Percentiles rank a stretch among this genome's conserved stretches.
Conservation (phyloP, 495 filamentous ascomycete species). For the Aspergillus panamensis region DNA sequence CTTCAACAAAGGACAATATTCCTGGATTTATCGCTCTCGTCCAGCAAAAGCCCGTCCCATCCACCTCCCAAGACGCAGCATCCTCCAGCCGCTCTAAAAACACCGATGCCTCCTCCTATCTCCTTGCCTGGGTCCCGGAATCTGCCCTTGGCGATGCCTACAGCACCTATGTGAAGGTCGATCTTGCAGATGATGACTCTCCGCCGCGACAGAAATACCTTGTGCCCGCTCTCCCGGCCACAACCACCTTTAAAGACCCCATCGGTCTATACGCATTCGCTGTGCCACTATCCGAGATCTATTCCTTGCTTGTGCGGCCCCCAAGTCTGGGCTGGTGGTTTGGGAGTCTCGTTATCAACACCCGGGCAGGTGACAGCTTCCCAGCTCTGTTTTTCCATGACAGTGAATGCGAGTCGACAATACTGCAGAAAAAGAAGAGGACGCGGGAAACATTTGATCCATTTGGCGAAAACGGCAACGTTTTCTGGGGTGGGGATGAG, state of each 20-base stretch:
- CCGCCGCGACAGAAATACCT: slow-evolving; percentile 85
- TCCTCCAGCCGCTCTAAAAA: slow-evolving; percentile 51
- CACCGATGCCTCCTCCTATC: slow-evolving; percentile 56
- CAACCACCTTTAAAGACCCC: slow-evolving; percentile 63
- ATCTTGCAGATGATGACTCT: slow-evolving; percentile 73
- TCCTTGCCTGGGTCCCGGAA: slow-evolving; percentile 94
- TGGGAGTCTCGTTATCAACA: slow-evolving; percentile 90
- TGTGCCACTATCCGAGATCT: slow-evolving; percentile 84
- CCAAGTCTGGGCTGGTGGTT: slow-evolving; percentile 98
- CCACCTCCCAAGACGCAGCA: slow-evolving; percentile 20
- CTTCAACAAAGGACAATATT: slow-evolving; percentile 93
- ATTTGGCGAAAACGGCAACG: slow-evolving; percentile 74
- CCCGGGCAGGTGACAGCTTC: slow-evolving; percentile 82
- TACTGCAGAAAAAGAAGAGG: slow-evolving; percentile 84
- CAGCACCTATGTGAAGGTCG: slow-evolving; percentile 90
- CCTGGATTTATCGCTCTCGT: slow-evolving; percentile 92
- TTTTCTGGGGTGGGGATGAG: slow-evolving; percentile 98
- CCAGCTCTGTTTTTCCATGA: slow-evolving; percentile 98
- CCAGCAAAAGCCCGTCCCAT: slow-evolving; percentile 70
- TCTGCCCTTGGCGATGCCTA: slow-evolving; percentile 81
- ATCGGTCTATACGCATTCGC: slow-evolving; percentile 90
- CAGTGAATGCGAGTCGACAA: slow-evolving; percentile 91
- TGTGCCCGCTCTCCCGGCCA: slow-evolving; percentile 81
- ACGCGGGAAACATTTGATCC: slow-evolving; percentile 84
- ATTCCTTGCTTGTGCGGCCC: slow-evolving; percentile 82